A percentile compares a stretch with the other conserved stretches of the same genome.
These are phyloP conservation scores for Knufia petricola DNA, from an alignment of 2,329 filamentous ascomycete genomes.

Conservation along the genomic window DNA sequence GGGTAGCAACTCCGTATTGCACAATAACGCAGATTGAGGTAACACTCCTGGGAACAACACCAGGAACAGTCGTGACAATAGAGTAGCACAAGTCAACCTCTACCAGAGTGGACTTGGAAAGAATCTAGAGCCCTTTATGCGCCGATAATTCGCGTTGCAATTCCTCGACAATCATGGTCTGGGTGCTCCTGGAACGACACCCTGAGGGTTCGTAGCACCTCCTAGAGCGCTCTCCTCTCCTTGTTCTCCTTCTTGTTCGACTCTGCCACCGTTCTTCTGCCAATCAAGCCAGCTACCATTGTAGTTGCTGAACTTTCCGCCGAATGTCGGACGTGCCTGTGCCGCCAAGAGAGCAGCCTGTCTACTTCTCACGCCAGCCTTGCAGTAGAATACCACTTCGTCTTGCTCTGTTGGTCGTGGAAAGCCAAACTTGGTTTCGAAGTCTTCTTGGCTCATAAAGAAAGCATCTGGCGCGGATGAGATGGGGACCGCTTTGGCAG, in stretches of 20 bases:
- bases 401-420: slow-evolving; percentile 52
- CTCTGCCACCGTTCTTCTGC: slow-evolving; percentile 59
- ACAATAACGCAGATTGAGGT: too few species aligned
- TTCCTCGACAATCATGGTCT: neutral
- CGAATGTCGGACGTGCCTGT: slow-evolving; percentile 59
- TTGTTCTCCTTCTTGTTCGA: slow-evolving; percentile 36
- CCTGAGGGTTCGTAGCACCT: slow-evolving; percentile 1
- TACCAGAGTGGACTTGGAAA: too few species aligned
- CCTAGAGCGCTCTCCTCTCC: neutral
- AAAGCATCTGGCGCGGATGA: slow-evolving; percentile 67
- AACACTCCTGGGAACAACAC: too few species aligned
- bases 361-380: slow-evolving; percentile 72
- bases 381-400: slow-evolving; percentile 78
- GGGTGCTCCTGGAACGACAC: neutral
- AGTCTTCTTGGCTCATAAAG: slow-evolving; percentile 66
- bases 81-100: too few species aligned
- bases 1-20: too few species aligned
- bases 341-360: slow-evolving; percentile 68
- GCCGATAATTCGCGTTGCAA: neutral
- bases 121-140: neutral
- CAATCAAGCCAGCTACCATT: slow-evolving; percentile 60
- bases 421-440: slow-evolving; percentile 73
- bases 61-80: too few species aligned
- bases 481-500: slow-evolving; percentile 73
- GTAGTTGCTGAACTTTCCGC: slow-evolving; percentile 47